These are phyloP conservation scores for Ichthyophthirius multifiliis DNA, from an alignment of 169 alveolate species.

Conservation along the genomic window DNA sequence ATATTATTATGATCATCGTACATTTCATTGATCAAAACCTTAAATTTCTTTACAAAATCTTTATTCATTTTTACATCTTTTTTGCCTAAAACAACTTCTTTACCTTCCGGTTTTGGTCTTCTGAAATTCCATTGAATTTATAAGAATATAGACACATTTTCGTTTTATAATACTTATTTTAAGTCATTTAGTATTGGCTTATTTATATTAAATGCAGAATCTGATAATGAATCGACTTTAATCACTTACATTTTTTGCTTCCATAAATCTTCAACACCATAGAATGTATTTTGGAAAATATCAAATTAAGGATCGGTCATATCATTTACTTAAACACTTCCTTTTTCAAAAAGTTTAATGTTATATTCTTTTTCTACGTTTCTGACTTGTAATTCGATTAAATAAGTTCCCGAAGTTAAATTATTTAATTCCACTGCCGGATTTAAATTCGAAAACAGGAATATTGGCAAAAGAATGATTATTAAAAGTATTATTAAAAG, in stretches of 20 bases:
- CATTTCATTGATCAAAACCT: not conserved
- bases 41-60: not conserved
- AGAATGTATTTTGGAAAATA: not conserved
- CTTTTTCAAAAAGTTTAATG: constrained; percentile 14
- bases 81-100: not conserved
- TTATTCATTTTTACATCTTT: not conserved
- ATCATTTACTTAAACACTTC: constrained; percentile 20
- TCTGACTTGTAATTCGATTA: constrained; percentile 7
- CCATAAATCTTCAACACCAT: constrained; percentile 29
- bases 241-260: constrained; percentile 24
- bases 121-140: not conserved
- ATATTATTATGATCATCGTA: not conserved
- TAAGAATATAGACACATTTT: not conserved
- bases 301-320: constrained; percentile 15
- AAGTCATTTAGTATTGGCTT: not conserved
- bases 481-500: constrained; percentile 39
- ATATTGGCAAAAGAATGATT: constrained; percentile 57
- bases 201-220: constrained; percentile 15
- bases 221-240: constrained; percentile 20
- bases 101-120: not conserved
- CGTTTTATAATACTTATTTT: not conserved
- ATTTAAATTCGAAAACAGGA: constrained; percentile 53
- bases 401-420: not conserved
- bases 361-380: constrained; percentile 14
- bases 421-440: constrained; percentile 40